Evolutionary conservation across 2,329 filamentous ascomycete species (phyloP).

Genomic region (Xylariales sp.): DNA sequence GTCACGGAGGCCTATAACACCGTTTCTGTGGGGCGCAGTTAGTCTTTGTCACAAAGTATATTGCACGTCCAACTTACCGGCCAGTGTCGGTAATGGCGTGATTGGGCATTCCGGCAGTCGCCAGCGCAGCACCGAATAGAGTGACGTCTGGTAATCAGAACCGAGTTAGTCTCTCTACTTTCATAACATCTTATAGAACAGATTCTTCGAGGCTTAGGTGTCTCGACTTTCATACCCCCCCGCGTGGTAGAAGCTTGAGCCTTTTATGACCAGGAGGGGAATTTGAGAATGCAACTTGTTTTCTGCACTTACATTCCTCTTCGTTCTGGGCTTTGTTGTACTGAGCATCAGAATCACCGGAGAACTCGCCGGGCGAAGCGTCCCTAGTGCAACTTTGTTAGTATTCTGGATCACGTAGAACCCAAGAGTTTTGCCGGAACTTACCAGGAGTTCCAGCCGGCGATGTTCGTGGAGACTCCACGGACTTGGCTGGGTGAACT

Average conservation of each 20-base stretch:
- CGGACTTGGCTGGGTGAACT: conserved; percentile 48
- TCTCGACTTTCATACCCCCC: no score
- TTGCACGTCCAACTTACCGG: no score
- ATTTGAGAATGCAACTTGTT: no score
- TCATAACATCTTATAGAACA: no score
- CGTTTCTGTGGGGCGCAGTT: conserved; percentile 22
- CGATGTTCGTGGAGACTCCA: conserved; percentile 53
- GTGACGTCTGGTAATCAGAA: no score
- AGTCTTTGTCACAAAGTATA: no score
- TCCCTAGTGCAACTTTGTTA: conserved; percentile 17
- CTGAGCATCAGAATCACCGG: conserved; percentile 31
- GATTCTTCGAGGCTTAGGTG: no score
- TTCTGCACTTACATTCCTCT: no score
- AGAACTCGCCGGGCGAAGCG: conserved; percentile 26
- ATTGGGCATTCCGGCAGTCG: conserved; percentile 39
- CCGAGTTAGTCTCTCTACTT: no score
- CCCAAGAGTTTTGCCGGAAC: conserved; percentile 14
- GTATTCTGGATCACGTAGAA: no score
- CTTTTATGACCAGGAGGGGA: no score
- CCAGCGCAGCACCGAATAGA: conserved; percentile 64
- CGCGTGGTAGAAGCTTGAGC: no score
- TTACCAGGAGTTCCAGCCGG: conserved; percentile 52
- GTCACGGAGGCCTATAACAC: conserved; percentile 44
- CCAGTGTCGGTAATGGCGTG: conserved; percentile 31
- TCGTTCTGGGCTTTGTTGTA: conserved; percentile 50